Conservation (phyloP, 805 yeast species). For the Pichia cabralensis region DNA sequence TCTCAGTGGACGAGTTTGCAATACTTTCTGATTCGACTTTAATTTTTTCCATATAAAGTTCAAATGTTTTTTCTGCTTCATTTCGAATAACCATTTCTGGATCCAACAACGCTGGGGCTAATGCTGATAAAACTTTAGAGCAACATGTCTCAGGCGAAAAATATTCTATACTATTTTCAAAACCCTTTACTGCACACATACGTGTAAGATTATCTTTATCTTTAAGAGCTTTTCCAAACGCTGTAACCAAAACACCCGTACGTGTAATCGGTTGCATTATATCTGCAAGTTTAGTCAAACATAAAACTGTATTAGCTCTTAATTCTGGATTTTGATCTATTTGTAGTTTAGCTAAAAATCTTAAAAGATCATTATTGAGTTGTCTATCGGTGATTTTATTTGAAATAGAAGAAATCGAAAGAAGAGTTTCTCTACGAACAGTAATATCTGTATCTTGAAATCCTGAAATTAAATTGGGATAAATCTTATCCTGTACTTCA, state of each 20-base stretch:
- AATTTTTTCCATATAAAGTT: constrained; percentile 47
- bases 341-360: constrained; percentile 75
- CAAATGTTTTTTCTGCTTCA: constrained; percentile 63
- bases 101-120: constrained; percentile 79
- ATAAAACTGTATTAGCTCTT: constrained; percentile 64
- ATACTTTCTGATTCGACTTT: constrained; percentile 33
- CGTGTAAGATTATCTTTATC: constrained; percentile 73
- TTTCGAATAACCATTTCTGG: constrained; percentile 55
- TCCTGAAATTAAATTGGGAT: constrained; percentile 64
- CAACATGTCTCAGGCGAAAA: constrained; percentile 72
- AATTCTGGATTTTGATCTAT: constrained; percentile 68
- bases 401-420: constrained; percentile 46
- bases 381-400: constrained; percentile 67
- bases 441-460: constrained; percentile 75
- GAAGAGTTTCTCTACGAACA: constrained; percentile 74
- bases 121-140: constrained; percentile 68
- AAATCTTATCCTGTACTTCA: constrained; percentile 61
- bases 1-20: constrained; percentile 21
- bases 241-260: constrained; percentile 74
- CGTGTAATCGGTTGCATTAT: constrained; percentile 46
- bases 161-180: constrained; percentile 50
- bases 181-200: constrained; percentile 65
- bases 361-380: constrained; percentile 74
- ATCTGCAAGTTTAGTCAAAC: constrained; percentile 56
- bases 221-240: constrained; percentile 70